Base-by-base conservation (phyloP, 2,329 filamentous ascomycete genomes). In the Ascochyta koolunga region DNA sequence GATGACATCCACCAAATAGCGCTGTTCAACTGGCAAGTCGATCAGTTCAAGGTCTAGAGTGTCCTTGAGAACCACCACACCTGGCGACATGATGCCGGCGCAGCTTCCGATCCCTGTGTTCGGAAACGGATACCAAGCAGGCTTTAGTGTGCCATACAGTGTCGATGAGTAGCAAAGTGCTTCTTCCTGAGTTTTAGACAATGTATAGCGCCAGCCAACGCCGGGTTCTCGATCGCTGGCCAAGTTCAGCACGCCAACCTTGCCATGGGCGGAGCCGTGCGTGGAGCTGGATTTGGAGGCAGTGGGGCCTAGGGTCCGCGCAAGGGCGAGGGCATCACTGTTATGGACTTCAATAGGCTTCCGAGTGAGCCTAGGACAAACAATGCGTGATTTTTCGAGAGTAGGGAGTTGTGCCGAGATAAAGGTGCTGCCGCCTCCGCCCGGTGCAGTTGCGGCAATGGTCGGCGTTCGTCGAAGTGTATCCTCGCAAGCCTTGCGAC, bases 81-180 rank as follows among this genome's bases (percentile, higher is more conserved):
- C 37, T 1, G 65, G 63, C 2, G 63, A 67, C 13, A 66, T 29
- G 19, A 66, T 59, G 5, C 62, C 62, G 7, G 60, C 59, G 21
- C 60, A 59, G 8, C 62, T 66, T 2, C 59, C 59, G 0, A 43
- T 22, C 2, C 63, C 65, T 0, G 35, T 58, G n/a, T 67, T 66
- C 2, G 63, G 54, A 59, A 61, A 67, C 3, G 65, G 60, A 53
- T 67, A 67, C 65, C 65, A 67, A 41, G 62, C 56, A 5, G 48
- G 54, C 4, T 59, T 61, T 2, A 67, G 32, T 0, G 63, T 66
- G 10, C 42, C 44, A 18, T 58, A 65, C 0, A 64, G 44, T 2
- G 65, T 67, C 1, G 61, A 65, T 3, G 65, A 66, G 15, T 66
- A 66, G 22, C 65, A 67, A 1, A 67, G 33, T 0, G 65, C 63